phyloP scores from a whole-genome alignment of 352 stramenopile species.

The Pythium myriotylum region DNA sequence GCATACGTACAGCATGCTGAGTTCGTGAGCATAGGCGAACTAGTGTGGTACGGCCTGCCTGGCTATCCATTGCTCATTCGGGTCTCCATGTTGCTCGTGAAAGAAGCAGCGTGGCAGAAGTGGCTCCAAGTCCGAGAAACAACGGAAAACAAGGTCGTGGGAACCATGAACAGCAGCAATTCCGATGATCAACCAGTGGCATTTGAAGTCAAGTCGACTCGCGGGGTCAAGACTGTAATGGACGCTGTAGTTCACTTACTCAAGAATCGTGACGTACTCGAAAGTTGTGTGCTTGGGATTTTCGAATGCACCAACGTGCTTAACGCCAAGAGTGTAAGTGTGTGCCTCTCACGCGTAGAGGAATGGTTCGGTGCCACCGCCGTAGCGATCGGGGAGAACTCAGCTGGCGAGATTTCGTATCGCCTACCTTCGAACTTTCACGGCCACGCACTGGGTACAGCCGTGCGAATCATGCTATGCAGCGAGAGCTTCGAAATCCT shows the following conservation, averaged over 20 bases:
- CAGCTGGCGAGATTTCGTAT: constrained; percentile 41
- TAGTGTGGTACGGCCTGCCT: constrained; percentile 57
- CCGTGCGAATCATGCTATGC: constrained; percentile 68
- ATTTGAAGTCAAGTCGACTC: constrained; percentile 56
- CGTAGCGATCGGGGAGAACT: constrained; percentile 14
- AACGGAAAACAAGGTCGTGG: constrained; percentile 34
- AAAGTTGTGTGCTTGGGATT: constrained; percentile 66
- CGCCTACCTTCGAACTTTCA: constrained; percentile 47
- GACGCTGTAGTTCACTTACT: constrained; percentile 57
- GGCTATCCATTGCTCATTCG: constrained; percentile 67
- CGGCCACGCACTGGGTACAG: constrained; percentile 54
- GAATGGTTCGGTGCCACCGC: constrained; percentile 65
- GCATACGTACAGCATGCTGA: constrained; percentile 56
- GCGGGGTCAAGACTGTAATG: constrained; percentile 56
- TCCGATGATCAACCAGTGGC: constrained; percentile 31
- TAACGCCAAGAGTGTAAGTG: constrained; percentile 60
- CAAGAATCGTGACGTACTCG: constrained; percentile 60
- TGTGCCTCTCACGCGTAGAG: constrained; percentile 62
- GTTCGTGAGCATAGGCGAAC: constrained; percentile 35
- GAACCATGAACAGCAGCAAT: constrained; percentile 21
- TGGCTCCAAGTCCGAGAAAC: constrained; percentile 59
- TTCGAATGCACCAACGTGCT: constrained; percentile 79
- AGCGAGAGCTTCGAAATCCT: constrained; percentile 79
- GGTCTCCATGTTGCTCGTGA: constrained; percentile 58
- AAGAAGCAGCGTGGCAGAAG: constrained; percentile 69